Evolutionary conservation across 371 early-diverging fungal genomes (phyloP), one percentile per base, ranked within the genome.

Genomic region (Thermomucor indicae-seudaticae): DNA sequence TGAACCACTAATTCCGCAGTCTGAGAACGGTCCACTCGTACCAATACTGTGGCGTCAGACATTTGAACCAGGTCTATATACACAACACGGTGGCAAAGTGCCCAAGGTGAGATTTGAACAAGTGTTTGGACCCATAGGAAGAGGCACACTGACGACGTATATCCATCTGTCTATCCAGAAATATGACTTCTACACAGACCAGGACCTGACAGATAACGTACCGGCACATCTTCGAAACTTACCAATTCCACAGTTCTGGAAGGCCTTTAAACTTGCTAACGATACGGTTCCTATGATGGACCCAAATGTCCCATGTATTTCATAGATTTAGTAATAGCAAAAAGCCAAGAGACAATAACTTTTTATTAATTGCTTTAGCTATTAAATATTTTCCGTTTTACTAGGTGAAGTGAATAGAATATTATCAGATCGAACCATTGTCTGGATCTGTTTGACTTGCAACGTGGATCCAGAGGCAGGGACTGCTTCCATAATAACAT

Each of bases 161-260:
- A n/a, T n/a, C 3, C 46, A 67, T 63, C n/a, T n/a, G n/a, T n/a
- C n/a, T n/a, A n/a, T n/a, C n/a, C n/a, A n/a, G n/a, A 48, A 45
- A 44, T 38, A 52, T 0, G 44, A 51, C 20, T 27, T 51, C 8
- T 40, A 63, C 41, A 58, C 62, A 8, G 24, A 41, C 1, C 22
- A 54, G 23, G 60, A 67, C 24, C 53, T 67, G 25, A 31, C 37
- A 25, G 40, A 51, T 29, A 47, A 60, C 30, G 55, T 67, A 2
- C 73, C 73, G 16, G 62, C 62, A 25, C 55, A 61, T 22, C 43
- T 69, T 4, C 69, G 70, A 20, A 48, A 66, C 19, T 41, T 72
- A 19, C 41, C 49, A 12, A 60, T 72, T 25, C 73, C 69, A 10
- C 8, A 41, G 1, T 69, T 40, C 45, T 72, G 69, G 73, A 65